Conservation (phyloP, 306 rosid genomes). For the Begonia fuchsioides region DNA sequence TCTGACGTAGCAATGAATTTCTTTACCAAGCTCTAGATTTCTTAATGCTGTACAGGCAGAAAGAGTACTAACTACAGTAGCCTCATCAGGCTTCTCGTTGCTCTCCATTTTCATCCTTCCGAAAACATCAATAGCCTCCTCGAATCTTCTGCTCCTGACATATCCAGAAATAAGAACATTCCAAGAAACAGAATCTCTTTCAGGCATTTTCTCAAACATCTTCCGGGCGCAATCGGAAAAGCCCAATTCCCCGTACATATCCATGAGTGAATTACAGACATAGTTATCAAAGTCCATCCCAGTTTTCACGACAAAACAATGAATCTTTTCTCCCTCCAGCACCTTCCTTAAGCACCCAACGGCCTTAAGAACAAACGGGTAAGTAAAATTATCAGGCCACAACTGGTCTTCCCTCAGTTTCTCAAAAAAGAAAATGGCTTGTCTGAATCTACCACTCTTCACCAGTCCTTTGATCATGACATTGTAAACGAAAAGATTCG, state of each 20-base stretch:
- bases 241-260: conserved; percentile 46
- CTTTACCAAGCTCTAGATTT: conserved; percentile 43
- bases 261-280: conserved; percentile 65
- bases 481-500: conserved; percentile 38
- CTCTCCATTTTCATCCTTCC: conserved; percentile 28
- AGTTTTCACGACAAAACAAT: conserved; percentile 41
- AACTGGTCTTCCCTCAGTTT: conserved; percentile 28
- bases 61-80: conserved; percentile 47
- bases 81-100: conserved; percentile 38
- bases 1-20: conserved; percentile 35
- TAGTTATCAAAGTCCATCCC: conserved; percentile 42
- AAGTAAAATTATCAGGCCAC: conserved; percentile 59
- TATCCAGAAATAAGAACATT: conserved; percentile 44
- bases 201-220: conserved; percentile 45
- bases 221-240: conserved; percentile 8
- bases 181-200: conserved; percentile 50
- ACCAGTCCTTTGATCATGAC: conserved; percentile 35
- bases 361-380: conserved; percentile 56
- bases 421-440: conserved; percentile 26
- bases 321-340: conserved; percentile 36
- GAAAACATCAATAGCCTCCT: conserved; percentile 33
- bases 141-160: conserved; percentile 36
- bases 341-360: conserved; percentile 33
- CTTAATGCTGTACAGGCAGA: conserved; percentile 45
- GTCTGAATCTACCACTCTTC: conserved; percentile 22